A percentile compares a stretch with the other conserved stretches of the same genome.
phyloP scores from a whole-genome alignment of 495 filamentous ascomycete species.

The Penicillium steckii region DNA sequence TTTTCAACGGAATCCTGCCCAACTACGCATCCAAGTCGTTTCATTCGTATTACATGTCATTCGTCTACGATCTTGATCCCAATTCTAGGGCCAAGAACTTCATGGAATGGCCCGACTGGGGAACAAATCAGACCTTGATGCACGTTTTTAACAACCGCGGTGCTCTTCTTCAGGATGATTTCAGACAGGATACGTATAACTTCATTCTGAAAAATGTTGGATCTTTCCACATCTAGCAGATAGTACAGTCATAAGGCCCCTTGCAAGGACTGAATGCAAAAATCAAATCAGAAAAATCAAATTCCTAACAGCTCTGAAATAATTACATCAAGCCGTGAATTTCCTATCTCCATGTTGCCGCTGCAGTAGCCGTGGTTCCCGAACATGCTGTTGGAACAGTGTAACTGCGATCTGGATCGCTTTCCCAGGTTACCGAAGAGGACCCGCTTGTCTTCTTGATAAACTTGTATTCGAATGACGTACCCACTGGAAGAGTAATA shows the following conservation, averaged over 20 bases:
- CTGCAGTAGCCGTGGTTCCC: slow-evolving; percentile 22
- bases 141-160: slow-evolving; percentile 50
- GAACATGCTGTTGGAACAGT: slow-evolving; percentile 51
- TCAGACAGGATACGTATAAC: slow-evolving; percentile 49
- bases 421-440: slow-evolving; percentile 54
- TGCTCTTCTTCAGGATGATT: slow-evolving; percentile 56
- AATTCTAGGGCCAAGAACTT: slow-evolving; percentile 45
- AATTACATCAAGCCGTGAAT: neutral
- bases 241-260: neutral
- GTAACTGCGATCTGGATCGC: slow-evolving; percentile 58
- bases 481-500: slow-evolving; percentile 48
- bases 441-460: slow-evolving; percentile 55
- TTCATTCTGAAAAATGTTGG: slow-evolving; percentile 47
- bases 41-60: slow-evolving; percentile 63
- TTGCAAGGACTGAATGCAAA: too few species aligned
- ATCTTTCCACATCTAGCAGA: slow-evolving; percentile 41
- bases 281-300: too few species aligned
- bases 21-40: slow-evolving; percentile 60
- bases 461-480: slow-evolving; percentile 62
- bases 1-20: slow-evolving; percentile 60
- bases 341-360: slow-evolving; percentile 25
- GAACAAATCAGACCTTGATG: slow-evolving; percentile 50
- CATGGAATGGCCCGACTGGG: slow-evolving; percentile 64
- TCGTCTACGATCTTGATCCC: slow-evolving; percentile 64
- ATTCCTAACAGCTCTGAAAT: neutral